Evolutionary conservation across 768 basidiomycete species (phyloP), one percentile per base, ranked within the genome.

Genomic region (Favolaschia claudopus): DNA sequence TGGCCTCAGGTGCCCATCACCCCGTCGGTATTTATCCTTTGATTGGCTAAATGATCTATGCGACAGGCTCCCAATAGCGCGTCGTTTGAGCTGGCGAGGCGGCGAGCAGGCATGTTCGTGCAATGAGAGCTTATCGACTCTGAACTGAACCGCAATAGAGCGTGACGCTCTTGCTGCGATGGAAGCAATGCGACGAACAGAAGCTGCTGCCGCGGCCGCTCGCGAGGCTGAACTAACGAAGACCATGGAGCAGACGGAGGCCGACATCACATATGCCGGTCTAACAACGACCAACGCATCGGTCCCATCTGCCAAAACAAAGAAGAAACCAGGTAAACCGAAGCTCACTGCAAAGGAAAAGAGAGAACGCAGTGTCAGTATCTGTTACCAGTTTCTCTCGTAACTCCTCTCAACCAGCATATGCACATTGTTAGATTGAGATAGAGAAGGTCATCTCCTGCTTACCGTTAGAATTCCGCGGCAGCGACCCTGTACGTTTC

Each of bases 391-490:
- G 24, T 19, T 32, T 7, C 31, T 42, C 25, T 34, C 47, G n/a
- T 19, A 49, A 37, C 34, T 24, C 20, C 39, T 49, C 53, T 24
- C n/a, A n/a, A n/a, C n/a, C n/a, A n/a, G n/a, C n/a, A n/a, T n/a
- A n/a, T n/a, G n/a, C n/a, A n/a, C n/a, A n/a, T 50, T 24, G 22
- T 4, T 47, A 88, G 84, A 69, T 88, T 60, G 82, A 82, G 47
- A 76, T 89, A 29, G 93, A 95, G 61, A 85, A 84, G 56, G 82
- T 92, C 15, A 82, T 96, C 15, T 82, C 87, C 24, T 85, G 83
- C 51, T 78, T 96, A 33, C 95, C 95, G 0, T 80, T 98, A 13
- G 95, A 96, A 73, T 98, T 95, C 70, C 84, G 95, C 22, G 95
- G 95, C 9, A 89, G 80, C 63, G 93, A 96, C 74, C 89, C 91